Percentiles rank a stretch among this genome's conserved stretches.
Evolutionary conservation across 805 yeast genomes (phyloP).

Genomic region (Candida arabinofermentans): DNA sequence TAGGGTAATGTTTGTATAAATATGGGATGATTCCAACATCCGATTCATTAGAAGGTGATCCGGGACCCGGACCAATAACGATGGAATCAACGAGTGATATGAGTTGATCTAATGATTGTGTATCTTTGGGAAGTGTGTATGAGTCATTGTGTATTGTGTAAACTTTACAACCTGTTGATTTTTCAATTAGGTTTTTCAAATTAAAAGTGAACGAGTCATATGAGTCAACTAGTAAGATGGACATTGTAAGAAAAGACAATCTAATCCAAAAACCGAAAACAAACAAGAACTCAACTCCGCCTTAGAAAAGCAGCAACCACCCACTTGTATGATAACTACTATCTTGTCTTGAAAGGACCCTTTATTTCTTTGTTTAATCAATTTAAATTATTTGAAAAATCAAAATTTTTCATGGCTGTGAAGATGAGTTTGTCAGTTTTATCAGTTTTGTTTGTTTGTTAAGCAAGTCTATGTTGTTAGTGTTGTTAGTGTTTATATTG

Average conservation of each 20-base stretch:
- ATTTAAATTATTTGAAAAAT: too few relatives aligned
- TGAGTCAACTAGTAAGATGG: conserved; percentile 77
- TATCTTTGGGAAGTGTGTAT: conserved; percentile 30
- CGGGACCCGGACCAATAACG: conserved; percentile 97
- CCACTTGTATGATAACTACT: too few relatives aligned
- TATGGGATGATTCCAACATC: conserved; percentile 74
- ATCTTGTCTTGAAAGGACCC: too few relatives aligned
- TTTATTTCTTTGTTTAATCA: too few relatives aligned
- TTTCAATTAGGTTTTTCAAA: conserved; percentile 56
- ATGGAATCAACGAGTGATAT: conserved; percentile 64
- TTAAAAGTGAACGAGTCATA: conserved; percentile 95
- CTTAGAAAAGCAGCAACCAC: too few relatives aligned
- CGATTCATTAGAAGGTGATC: conserved; percentile 59
- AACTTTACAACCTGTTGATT: conserved; percentile 47
- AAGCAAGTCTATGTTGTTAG: too few relatives aligned
- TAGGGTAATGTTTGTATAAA: conserved; percentile 38
- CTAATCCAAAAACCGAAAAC: too few relatives aligned
- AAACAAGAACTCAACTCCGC: too few relatives aligned
- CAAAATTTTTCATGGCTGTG: too few relatives aligned
- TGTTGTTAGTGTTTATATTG: too few relatives aligned
- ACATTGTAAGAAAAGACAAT: conserved; percentile 24
- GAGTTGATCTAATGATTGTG: conserved; percentile 35
- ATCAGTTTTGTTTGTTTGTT: too few relatives aligned
- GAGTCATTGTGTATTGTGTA: conserved; percentile 63
- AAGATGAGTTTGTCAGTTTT: too few relatives aligned